A percentile compares a stretch with the other conserved stretches of the same genome.
phyloP scores from a whole-genome alignment of 2,329 filamentous ascomycete species.

The Fusarium praegraminearum region DNA sequence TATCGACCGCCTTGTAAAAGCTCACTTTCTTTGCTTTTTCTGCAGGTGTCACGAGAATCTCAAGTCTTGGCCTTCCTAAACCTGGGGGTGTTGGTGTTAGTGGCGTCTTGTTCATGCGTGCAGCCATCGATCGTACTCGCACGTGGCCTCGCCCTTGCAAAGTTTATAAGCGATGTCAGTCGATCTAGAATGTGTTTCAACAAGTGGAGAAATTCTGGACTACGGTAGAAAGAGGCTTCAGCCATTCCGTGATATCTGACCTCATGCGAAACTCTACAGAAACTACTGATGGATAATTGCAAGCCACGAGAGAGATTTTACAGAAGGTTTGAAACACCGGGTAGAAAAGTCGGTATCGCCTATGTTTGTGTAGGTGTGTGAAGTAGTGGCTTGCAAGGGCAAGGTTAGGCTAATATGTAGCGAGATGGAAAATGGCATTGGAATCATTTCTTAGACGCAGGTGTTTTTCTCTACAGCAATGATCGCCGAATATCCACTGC shows the following conservation, averaged over 20 bases:
- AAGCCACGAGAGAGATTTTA: constrained; percentile 1
- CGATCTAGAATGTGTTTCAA: constrained; percentile 24
- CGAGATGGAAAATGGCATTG: background rate
- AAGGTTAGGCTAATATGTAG: background rate
- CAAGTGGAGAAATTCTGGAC: background rate
- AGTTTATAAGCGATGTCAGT: constrained; percentile 24
- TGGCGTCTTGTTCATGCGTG: constrained; percentile 11
- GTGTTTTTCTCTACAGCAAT: background rate
- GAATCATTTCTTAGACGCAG: background rate
- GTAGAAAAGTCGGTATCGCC: background rate
- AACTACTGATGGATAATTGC: background rate
- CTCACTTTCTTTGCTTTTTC: background rate
- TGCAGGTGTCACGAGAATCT: background rate
- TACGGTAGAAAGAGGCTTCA: background rate
- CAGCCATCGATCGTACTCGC: constrained; percentile 13
- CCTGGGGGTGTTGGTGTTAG: background rate
- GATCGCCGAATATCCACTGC: constrained; percentile 1
- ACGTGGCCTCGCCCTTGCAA: constrained; percentile 27
- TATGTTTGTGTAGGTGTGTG: background rate
- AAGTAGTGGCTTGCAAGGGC: background rate
- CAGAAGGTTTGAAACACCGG: background rate
- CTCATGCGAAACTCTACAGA: background rate
- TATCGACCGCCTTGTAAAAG: background rate
- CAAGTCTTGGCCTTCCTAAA: constrained; percentile 2
- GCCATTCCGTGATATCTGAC: background rate